A percentile compares a stretch with the other conserved stretches of the same genome.
Conservation (phyloP, 2,329 filamentous ascomycete genomes). For the Ramularia collo-cygni region DNA sequence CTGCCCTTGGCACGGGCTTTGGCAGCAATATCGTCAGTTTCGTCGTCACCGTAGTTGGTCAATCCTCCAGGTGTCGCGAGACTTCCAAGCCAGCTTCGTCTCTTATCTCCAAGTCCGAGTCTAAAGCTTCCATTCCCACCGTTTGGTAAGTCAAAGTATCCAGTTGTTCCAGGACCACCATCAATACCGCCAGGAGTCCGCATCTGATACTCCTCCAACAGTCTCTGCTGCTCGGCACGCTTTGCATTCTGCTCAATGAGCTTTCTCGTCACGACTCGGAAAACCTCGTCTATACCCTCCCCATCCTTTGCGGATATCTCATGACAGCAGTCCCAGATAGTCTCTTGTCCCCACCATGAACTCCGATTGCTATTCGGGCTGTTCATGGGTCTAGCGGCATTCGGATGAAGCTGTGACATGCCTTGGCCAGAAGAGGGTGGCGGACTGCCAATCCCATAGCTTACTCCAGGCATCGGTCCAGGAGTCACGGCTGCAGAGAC, state of each 20-base stretch:
- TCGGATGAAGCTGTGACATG: constrained; percentile 30
- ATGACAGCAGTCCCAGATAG: constrained; percentile 95
- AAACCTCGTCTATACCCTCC: constrained; percentile 94
- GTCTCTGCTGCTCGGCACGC: constrained; percentile 45
- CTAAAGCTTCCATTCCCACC: constrained; percentile 53
- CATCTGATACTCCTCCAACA: constrained; percentile 34
- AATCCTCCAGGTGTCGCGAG: constrained; percentile 39
- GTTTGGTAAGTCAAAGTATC: constrained; percentile 44
- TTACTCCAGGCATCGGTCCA: constrained; percentile 7
- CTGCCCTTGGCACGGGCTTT: constrained; percentile 20
- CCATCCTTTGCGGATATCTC: constrained; percentile 92
- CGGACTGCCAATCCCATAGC: constrained; percentile 8
- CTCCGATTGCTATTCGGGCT: constrained; percentile 47
- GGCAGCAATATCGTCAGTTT: constrained; percentile 19
- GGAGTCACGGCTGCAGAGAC: constrained; percentile 9
- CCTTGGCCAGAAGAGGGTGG: constrained; percentile 33
- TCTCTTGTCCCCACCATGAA: constrained; percentile 75
- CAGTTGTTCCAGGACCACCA: constrained; percentile 26
- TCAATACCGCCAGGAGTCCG: constrained; percentile 40
- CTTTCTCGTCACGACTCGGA: constrained; percentile 82
- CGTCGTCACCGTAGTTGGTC: constrained; percentile 22
- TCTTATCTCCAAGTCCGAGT: constrained; percentile 53
- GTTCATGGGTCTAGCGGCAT: constrained; percentile 33
- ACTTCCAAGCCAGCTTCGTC: constrained; percentile 60
- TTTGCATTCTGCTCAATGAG: constrained; percentile 64